Conservation (phyloP, 2,329 filamentous ascomycete species). For the Cercospora sp. region DNA sequence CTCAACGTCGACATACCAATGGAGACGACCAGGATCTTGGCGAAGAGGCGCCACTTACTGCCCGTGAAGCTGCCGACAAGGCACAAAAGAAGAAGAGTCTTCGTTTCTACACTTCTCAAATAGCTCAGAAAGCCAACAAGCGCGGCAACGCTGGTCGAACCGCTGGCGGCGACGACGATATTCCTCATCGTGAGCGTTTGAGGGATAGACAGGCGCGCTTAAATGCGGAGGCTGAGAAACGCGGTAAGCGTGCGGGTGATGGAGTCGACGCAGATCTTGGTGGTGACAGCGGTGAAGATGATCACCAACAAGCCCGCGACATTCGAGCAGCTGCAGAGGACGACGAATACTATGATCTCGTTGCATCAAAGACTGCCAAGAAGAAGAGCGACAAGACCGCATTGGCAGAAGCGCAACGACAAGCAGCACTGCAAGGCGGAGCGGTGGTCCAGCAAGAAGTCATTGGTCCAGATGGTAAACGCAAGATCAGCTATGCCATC, state of each 20-base stretch:
- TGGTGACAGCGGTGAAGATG: conserved; percentile 68
- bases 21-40: conserved; percentile 85
- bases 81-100: conserved; percentile 85
- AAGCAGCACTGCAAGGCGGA: conserved; percentile 57
- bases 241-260: conserved; percentile 65
- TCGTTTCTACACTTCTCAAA: conserved; percentile 97
- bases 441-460: conserved; percentile 67
- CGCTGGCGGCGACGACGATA: conserved; percentile 75
- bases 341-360: conserved; percentile 86
- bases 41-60: conserved; percentile 78
- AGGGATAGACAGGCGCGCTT: conserved; percentile 82
- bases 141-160: conserved; percentile 71
- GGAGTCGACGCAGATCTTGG: conserved; percentile 65
- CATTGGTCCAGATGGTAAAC: conserved; percentile 79
- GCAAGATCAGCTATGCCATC: conserved; percentile 90
- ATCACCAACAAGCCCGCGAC: conserved; percentile 55
- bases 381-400: conserved; percentile 76
- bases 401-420: conserved; percentile 56
- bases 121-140: conserved; percentile 90
- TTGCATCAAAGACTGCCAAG: conserved; percentile 65
- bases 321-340: conserved; percentile 53
- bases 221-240: conserved; percentile 82
- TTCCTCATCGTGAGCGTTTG: conserved; percentile 85
- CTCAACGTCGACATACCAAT: conserved; percentile 37
- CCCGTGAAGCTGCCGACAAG: conserved; percentile 80